Base-by-base conservation (phyloP, 306 rosid species). In the Cajanus cajan region DNA sequence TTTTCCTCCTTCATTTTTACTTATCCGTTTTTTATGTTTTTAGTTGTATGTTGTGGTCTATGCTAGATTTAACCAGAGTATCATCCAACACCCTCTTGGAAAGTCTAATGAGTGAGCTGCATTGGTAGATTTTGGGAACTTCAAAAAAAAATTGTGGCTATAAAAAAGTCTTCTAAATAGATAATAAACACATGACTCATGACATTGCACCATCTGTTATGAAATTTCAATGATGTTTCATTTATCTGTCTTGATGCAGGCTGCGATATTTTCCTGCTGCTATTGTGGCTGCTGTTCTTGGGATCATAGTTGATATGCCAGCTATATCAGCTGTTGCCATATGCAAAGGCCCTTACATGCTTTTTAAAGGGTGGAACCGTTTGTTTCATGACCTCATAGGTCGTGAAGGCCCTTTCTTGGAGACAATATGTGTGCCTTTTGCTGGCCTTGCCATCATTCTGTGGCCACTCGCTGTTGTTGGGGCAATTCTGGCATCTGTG, bases 381-480 rank as follows among this genome's bases (percentile, higher is more conserved):
- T 90, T 96, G 86, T 83, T 96, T 85, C 93, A 88, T 25, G 99
- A 96, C 71, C 99, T 96, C 51, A 82, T 93, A 7, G 99, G 99
- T 52, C 98, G 99, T 3, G 99, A 96, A 89, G 99, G 99, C n/a
- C 99, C 98, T 62, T 96, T 96, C 95, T 88, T 93, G 86, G 99
- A 96, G 82, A 96, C 98, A 58, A 93, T 96, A 76, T 96, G 99
- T 31, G 96, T 96, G 41, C 99, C 99, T 28, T 88, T 96, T 77
- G 99, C 99, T 0, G 99, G 99, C 67, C 94, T 96, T 82, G 97
- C 89, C 34, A 90, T 96, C 52, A 76, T 96, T 63, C 79, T 96
- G 71, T 96, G 98, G 99, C 99, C 99, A 59, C 68, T 96, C 81
- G 99, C 97, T 57, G 99, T 96, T 66, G 82, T 47, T n/a, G 94